Conservation (phyloP, 208 protist species). For the Crithidia bombi region DNA sequence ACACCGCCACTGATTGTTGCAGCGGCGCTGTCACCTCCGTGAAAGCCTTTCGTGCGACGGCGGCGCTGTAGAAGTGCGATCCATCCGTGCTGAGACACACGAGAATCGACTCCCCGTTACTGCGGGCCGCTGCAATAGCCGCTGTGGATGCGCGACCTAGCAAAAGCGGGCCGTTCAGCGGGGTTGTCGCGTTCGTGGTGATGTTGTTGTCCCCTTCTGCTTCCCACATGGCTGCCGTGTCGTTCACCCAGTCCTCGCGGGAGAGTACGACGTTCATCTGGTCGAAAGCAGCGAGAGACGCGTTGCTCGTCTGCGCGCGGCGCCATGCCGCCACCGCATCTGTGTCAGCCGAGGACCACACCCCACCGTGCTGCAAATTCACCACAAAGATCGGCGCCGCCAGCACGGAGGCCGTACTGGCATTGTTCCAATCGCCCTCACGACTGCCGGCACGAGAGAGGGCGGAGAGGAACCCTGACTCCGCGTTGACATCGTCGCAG, state of each 20-base stretch:
- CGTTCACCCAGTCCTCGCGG: slow-evolving; percentile 9
- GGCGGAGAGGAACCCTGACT: slow-evolving; percentile 16
- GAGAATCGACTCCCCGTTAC: slow-evolving; percentile 47
- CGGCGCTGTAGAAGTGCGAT: slow-evolving; percentile 68
- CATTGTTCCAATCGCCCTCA: not conserved
- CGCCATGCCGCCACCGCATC: slow-evolving; percentile 24
- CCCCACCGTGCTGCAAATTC: slow-evolving; percentile 37
- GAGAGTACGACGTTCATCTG: slow-evolving; percentile 24
- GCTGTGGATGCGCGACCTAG: slow-evolving; percentile 17
- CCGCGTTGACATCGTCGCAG: slow-evolving; percentile 38
- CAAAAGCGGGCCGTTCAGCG: slow-evolving; percentile 27
- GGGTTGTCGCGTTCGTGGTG: not conserved
- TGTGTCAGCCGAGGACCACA: slow-evolving; percentile 27
- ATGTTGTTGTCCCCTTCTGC: not conserved
- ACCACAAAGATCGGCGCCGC: slow-evolving; percentile 62
- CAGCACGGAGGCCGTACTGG: slow-evolving; percentile 19
- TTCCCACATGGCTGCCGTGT: slow-evolving; percentile 37
- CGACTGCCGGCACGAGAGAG: not conserved
- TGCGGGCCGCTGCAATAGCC: slow-evolving; percentile 26
- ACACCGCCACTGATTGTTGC: slow-evolving; percentile 7
- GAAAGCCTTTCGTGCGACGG: slow-evolving; percentile 29
- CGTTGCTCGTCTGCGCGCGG: slow-evolving; percentile 1
- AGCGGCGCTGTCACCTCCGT: not conserved
- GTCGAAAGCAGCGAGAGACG: slow-evolving; percentile 4
- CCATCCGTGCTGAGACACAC: slow-evolving; percentile 69